These are phyloP conservation scores for Wickerhamiella sorbophila DNA, from an alignment of 805 yeast species.

Conservation along the genomic window DNA sequence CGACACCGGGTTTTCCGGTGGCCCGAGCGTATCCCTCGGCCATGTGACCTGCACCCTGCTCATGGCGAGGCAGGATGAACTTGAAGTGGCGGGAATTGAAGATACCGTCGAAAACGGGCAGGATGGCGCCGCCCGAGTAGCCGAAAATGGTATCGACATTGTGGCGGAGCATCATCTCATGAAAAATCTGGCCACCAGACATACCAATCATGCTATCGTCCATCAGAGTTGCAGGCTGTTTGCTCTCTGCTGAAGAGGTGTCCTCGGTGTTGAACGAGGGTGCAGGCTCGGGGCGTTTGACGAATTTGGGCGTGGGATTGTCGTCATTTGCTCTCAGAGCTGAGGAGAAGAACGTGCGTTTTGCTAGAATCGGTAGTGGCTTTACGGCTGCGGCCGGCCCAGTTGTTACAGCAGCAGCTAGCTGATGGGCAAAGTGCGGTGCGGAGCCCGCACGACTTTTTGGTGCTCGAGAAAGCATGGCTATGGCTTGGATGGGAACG, in stretches of 20 bases:
- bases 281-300: conserved; percentile 25
- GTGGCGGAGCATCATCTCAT: conserved; percentile 96
- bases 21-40: conserved; percentile 98
- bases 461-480: not conserved
- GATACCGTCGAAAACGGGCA: conserved; percentile 96
- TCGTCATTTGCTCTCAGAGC: not conserved
- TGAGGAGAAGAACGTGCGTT: not conserved
- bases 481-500: too few relatives aligned
- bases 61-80: conserved; percentile 89
- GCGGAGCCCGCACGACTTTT: not conserved
- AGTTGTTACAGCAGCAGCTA: not conserved
- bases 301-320: not conserved
- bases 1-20: conserved; percentile 92
- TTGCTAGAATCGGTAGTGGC: not conserved
- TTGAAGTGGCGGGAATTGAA: conserved; percentile 79
- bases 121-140: conserved; percentile 97
- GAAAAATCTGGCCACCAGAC: conserved; percentile 97
- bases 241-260: conserved; percentile 1
- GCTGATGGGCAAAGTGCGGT: not conserved
- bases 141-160: conserved; percentile 93
- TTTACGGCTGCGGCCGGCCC: not conserved
- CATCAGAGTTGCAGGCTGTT: conserved; percentile 17
- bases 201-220: conserved; percentile 78
- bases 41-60: conserved; percentile 99
- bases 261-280: conserved; percentile 24